Evolutionary conservation across 179 eudicot species (phyloP), one percentile per base, ranked within the genome.

Genomic region (Beta lomatogona): DNA sequence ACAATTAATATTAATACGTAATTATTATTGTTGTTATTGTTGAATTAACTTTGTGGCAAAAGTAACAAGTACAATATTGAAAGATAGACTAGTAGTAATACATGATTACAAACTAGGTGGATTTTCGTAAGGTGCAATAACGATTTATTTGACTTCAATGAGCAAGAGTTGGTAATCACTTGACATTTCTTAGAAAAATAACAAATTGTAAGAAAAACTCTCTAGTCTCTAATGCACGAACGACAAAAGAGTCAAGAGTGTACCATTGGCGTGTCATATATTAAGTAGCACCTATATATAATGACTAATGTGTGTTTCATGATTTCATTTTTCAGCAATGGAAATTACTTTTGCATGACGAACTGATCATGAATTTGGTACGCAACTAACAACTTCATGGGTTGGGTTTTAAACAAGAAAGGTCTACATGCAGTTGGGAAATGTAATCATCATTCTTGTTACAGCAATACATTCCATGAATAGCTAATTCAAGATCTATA

Each of bases 341-440:
- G 28, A 63, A 58, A 60, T 6, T 2, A 3, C 77, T 19, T 41
- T 61, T 61, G 79, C 80, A 77, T 80, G 78, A 80, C 64, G 19
- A 80, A 55, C 52, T 28, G 57, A 52, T 15, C 31, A 74, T 71
- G n/a, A 63, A 9, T 61, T 80, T 18, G 44, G 64, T 46, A 73
- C 78, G 82, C 78, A 73, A 58, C 72, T 57, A 61, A 48, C 41
- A 48, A 9, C 9, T 61, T 25, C 36, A 9, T 22, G 14, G 12
- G 10, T 48, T 48, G 52, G 9, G 52, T 48, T 48, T 48, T 9
- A 48, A 48, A 6, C 52, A 5, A 5, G 7, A 48, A 48, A 48
- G 52, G 52, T 9, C 9, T 48, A 9, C 52, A 48, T 6, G 28
- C 52, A 48, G 52, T 48, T 48, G 52, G 9, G 52, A 48, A 48